phyloP scores from a whole-genome alignment of 1,139 yeast species.

The Casaregolazyma suthepensis region DNA sequence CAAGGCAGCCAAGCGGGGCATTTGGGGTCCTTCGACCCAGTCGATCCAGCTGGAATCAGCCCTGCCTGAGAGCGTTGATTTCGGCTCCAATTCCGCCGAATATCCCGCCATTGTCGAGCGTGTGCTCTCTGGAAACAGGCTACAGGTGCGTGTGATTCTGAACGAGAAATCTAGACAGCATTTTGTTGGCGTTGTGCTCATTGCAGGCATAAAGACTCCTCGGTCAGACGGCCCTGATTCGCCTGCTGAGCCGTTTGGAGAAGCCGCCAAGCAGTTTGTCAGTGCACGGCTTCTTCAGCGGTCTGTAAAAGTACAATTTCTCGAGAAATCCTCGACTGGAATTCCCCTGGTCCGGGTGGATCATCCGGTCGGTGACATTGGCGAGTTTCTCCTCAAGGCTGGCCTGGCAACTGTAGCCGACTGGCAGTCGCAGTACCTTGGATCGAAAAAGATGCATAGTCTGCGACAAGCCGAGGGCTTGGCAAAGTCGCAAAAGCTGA shows the following conservation, averaged over 20 bases:
- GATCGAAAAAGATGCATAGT: constrained; percentile 54
- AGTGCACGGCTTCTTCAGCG: constrained; percentile 64
- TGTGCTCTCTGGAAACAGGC: constrained; percentile 72
- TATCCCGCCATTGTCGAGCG: constrained; percentile 61
- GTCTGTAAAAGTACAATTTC: constrained; percentile 49
- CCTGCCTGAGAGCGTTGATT: constrained; percentile 31
- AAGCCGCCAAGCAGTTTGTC: constrained; percentile 60
- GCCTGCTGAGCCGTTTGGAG: constrained; percentile 48
- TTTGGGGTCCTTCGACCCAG: constrained; percentile 42
- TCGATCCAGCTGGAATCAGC: constrained; percentile 31
- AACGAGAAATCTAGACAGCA: constrained; percentile 41
- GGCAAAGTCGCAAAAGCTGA: constrained; percentile 58
- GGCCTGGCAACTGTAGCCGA: constrained; percentile 76
- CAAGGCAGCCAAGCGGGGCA: constrained; percentile 42
- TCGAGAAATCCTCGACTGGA: constrained; percentile 53
- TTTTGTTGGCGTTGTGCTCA: constrained; percentile 48
- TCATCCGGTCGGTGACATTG: constrained; percentile 73
- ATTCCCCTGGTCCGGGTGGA: constrained; percentile 51
- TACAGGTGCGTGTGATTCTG: constrained; percentile 50
- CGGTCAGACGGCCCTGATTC: constrained; percentile 48
- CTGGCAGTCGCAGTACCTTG: constrained; percentile 75
- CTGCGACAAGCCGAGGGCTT: constrained; percentile 61
- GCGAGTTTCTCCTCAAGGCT: constrained; percentile 56
- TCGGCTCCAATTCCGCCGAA: constrained; percentile 29
- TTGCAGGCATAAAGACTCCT: constrained; percentile 73